These are phyloP conservation scores for Camelina neglecta DNA, from an alignment of 345 rosid genomes.

Conservation along the genomic window DNA sequence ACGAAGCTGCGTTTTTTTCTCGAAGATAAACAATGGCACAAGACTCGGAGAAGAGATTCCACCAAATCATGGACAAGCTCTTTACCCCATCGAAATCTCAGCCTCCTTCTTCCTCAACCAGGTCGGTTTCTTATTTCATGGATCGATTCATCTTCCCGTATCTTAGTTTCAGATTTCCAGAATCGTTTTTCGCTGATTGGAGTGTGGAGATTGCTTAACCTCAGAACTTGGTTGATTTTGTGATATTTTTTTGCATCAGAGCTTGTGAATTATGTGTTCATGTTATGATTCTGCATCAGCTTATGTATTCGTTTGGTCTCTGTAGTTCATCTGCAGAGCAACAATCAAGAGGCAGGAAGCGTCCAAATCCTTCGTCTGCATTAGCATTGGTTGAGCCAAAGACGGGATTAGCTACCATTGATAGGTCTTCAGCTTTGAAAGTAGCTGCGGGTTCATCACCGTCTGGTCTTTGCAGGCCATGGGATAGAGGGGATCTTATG, in stretches of 20 bases:
- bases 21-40: slow-evolving; percentile 52
- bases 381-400: slow-evolving; percentile 61
- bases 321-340: slow-evolving; percentile 52
- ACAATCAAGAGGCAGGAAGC: slow-evolving; percentile 61
- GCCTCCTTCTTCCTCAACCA: slow-evolving; percentile 50
- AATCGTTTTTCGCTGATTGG: slow-evolving; percentile 11
- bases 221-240: not conserved
- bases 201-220: slow-evolving; percentile 1
- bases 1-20: not conserved
- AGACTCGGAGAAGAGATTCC: slow-evolving; percentile 82
- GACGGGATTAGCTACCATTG: slow-evolving; percentile 33
- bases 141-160: not conserved
- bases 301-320: not conserved
- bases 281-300: slow-evolving; percentile 3
- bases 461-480: slow-evolving; percentile 77
- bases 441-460: slow-evolving; percentile 42
- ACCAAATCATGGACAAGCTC: slow-evolving; percentile 88
- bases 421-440: slow-evolving; percentile 44
- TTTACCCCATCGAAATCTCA: slow-evolving; percentile 58
- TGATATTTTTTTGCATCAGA: slow-evolving; percentile 7
- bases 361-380: slow-evolving; percentile 55
- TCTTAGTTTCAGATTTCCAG: not conserved
- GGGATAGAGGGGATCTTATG: slow-evolving; percentile 94
- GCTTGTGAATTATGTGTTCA: slow-evolving; percentile 1
- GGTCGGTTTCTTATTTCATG: slow-evolving; percentile 42